These are phyloP conservation scores for Atkinsonella hypoxylon DNA, from an alignment of 2,329 filamentous ascomycete genomes.

Conservation along the genomic window DNA sequence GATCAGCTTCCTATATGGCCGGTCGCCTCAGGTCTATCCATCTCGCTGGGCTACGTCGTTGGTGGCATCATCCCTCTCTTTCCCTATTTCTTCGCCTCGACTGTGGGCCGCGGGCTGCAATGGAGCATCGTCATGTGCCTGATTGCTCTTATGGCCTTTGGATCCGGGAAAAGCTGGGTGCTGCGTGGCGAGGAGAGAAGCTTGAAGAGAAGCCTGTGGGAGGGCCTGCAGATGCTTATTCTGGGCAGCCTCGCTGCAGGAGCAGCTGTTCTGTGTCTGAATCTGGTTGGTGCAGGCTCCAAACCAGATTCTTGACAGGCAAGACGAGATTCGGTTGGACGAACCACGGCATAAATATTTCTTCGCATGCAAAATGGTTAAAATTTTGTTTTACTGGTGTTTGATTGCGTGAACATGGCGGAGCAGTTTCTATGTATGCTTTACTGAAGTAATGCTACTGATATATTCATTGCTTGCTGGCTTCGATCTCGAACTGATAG, in stretches of 20 bases:
- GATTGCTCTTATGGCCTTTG: conserved; percentile 42
- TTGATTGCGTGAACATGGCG: not conserved
- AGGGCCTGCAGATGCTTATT: conserved; percentile 23
- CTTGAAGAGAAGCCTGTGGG: conserved; percentile 14
- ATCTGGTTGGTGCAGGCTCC: conserved; percentile 11
- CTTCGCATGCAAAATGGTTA: not conserved
- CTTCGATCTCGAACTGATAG: no score
- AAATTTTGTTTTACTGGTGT: not conserved
- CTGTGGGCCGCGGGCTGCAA: conserved; percentile 30
- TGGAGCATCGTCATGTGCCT: conserved; percentile 44
- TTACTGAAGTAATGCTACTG: not conserved
- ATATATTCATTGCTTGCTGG: no score
- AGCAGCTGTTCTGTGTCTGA: conserved; percentile 19
- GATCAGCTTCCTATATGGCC: conserved; percentile 20
- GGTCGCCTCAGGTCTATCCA: conserved; percentile 41
- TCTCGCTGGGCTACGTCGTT: conserved; percentile 49
- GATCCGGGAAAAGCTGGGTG: conserved; percentile 39
- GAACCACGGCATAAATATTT: no score
- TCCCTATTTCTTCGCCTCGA: conserved; percentile 44
- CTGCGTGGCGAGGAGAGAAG: conserved; percentile 13
- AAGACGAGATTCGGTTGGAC: not conserved
- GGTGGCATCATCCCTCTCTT: conserved; percentile 50
- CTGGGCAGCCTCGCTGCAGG: conserved; percentile 22
- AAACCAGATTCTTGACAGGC: not conserved
- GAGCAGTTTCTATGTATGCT: not conserved